phyloP scores from a whole-genome alignment of 768 basidiomycete species.

The Hygrophoropsis aurantiaca region DNA sequence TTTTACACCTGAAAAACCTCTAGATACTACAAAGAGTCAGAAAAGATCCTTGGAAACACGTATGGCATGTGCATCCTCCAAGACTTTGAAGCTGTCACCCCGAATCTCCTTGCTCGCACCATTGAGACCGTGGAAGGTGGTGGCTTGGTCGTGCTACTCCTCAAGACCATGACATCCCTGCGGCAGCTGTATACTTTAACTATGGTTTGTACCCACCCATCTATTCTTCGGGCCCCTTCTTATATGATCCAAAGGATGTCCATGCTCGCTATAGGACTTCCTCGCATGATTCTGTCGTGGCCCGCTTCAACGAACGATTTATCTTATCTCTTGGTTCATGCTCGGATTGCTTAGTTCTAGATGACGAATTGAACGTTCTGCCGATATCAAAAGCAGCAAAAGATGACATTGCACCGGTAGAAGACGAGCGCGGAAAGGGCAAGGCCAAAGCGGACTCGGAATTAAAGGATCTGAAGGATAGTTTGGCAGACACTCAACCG shows the following conservation, averaged over 20 bases:
- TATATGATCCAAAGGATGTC: too few species aligned
- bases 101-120: constrained; percentile 93
- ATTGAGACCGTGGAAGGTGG: constrained; percentile 99
- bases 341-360: constrained; percentile 88
- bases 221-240: too few species aligned
- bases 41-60: constrained; percentile 95
- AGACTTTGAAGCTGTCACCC: constrained; percentile 98
- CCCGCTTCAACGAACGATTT: constrained; percentile 98
- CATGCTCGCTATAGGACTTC: constrained; percentile 93
- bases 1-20: constrained; percentile 2
- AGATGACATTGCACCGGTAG: constrained; percentile 84
- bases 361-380: constrained; percentile 97
- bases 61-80: constrained; percentile 97
- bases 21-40: constrained; percentile 95
- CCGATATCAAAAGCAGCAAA: constrained; percentile 91
- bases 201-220: constrained; percentile 43
- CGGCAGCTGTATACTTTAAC: constrained; percentile 92
- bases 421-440: constrained; percentile 47
- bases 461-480: constrained; percentile 76
- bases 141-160: constrained; percentile 79
- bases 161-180: constrained; percentile 94
- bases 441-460: constrained; percentile 59
- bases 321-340: constrained; percentile 95
- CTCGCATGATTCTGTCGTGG: constrained; percentile 83
- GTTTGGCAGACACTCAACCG: constrained; percentile 78